phyloP scores from a whole-genome alignment of 163 green algal genomes.

The Chlorella variabilis region DNA sequence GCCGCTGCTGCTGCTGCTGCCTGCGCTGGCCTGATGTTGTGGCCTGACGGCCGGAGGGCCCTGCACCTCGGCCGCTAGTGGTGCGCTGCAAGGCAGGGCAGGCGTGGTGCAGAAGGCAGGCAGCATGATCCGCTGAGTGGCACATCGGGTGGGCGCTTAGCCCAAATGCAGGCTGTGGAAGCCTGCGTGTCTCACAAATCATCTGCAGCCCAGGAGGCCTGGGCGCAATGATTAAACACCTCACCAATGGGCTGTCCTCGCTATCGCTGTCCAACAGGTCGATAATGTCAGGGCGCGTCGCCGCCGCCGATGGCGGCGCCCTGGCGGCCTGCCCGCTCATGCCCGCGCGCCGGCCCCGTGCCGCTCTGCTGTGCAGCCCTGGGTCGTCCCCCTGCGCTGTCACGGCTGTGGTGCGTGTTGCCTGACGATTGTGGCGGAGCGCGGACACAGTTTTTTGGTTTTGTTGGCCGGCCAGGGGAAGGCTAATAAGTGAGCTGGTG shows the following conservation, averaged over 20 bases:
- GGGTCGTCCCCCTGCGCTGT: too few relatives aligned
- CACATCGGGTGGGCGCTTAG: too few relatives aligned
- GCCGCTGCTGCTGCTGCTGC: neutral
- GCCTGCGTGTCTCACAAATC: neutral
- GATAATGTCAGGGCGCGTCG: neutral
- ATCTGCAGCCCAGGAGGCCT: neutral
- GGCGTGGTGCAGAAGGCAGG: too few relatives aligned
- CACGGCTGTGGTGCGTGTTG: too few relatives aligned
- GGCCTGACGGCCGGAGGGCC: neutral
- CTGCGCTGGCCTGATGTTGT: neutral
- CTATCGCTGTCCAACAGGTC: constrained; percentile 19
- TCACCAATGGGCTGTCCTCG: constrained; percentile 7
- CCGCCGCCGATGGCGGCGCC: neutral
- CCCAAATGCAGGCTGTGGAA: too few relatives aligned
- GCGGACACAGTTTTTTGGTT: too few relatives aligned
- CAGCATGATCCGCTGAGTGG: too few relatives aligned
- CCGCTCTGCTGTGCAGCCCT: neutral
- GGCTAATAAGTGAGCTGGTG: too few relatives aligned
- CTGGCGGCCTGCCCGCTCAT: neutral
- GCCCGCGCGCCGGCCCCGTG: neutral
- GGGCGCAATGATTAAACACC: neutral
- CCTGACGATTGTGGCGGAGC: too few relatives aligned
- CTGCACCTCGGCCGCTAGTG: neutral
- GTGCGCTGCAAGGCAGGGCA: neutral
- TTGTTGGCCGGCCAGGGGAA: too few relatives aligned